Evolutionary conservation across 768 basidiomycete species (phyloP).

Genomic region (Collybia mongolica): DNA sequence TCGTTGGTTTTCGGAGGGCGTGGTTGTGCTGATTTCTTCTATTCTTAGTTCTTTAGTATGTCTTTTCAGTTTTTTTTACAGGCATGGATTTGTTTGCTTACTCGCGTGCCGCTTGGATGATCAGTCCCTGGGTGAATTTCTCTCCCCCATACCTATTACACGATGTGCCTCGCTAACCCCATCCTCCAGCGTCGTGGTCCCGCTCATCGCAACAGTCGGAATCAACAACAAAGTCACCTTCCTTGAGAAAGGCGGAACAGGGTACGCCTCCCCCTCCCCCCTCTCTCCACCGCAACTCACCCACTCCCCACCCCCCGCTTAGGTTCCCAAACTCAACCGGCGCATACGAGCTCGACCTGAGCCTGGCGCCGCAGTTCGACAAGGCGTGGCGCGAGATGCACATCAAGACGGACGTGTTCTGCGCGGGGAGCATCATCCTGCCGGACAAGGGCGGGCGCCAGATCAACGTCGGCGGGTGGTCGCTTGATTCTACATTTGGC

Average conservation of each 20-base stretch:
- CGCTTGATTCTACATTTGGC: slow-evolving; percentile 67
- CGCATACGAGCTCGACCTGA: slow-evolving; percentile 75
- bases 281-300: too few species aligned
- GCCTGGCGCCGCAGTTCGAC: slow-evolving; percentile 44
- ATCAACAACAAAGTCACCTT: slow-evolving; percentile 82
- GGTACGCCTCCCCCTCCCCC: slow-evolving; percentile 26
- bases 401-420: slow-evolving; percentile 77
- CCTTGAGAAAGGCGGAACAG: slow-evolving; percentile 72
- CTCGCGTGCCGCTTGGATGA: not conserved
- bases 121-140: slow-evolving; percentile 47
- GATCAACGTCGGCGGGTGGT: slow-evolving; percentile 72
- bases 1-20: too few species aligned
- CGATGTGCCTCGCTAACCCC: slow-evolving; percentile 6
- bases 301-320: not conserved
- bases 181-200: slow-evolving; percentile 57
- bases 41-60: slow-evolving; percentile 44
- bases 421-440: slow-evolving; percentile 68
- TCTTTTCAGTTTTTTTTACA: not conserved
- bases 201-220: slow-evolving; percentile 72
- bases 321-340: slow-evolving; percentile 67
- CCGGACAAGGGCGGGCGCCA: slow-evolving; percentile 72
- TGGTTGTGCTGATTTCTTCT: slow-evolving; percentile 8
- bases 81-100: not conserved
- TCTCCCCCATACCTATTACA: not conserved
- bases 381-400: slow-evolving; percentile 78